These are phyloP conservation scores for Pleoardoris graminearum DNA, from an alignment of 2,329 filamentous ascomycete genomes.

Conservation along the genomic window DNA sequence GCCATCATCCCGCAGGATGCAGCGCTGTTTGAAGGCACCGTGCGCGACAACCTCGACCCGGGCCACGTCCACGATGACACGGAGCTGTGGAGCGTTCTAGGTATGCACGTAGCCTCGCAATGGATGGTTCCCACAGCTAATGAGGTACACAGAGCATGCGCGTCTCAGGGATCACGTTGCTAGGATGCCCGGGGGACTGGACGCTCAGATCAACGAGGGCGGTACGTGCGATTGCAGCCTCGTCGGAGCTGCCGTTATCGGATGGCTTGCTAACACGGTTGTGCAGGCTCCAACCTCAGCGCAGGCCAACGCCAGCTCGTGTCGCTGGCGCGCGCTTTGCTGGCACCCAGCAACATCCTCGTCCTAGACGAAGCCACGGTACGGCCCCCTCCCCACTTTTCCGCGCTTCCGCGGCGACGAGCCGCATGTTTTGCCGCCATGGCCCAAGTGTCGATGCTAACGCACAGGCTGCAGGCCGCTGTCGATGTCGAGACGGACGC, in stretches of 20 bases:
- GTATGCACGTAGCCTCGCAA: constrained; percentile 56
- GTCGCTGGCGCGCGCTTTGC: constrained; percentile 87
- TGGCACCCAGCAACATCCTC: constrained; percentile 95
- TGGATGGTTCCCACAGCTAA: constrained; percentile 23
- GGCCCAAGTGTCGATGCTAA: background rate
- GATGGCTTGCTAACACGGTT: constrained; percentile 4
- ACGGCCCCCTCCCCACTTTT: constrained; percentile 40
- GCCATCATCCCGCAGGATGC: constrained; percentile 98
- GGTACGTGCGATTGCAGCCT: constrained; percentile 59
- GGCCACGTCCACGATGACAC: constrained; percentile 95
- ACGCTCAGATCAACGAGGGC: constrained; percentile 90
- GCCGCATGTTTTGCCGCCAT: background rate
- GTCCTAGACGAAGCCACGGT: constrained; percentile 97
- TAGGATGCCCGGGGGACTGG: constrained; percentile 84
- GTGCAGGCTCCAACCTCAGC: constrained; percentile 84
- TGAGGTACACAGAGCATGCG: constrained; percentile 71
- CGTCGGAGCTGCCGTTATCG: constrained; percentile 7
- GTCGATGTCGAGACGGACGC: constrained; percentile 71
- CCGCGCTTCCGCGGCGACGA: background rate
- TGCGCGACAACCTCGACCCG: constrained; percentile 94
- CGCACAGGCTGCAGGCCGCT: constrained; percentile 55
- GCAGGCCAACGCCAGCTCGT: constrained; percentile 94
- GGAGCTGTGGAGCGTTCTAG: constrained; percentile 92
- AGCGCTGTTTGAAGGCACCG: constrained; percentile 88
- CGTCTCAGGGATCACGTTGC: constrained; percentile 88